Evolutionary conservation across 225 moss, liverwort and hornwort species (phyloP), one percentile per base, ranked within the genome.

Genomic region (Pleurozium schreberi): DNA sequence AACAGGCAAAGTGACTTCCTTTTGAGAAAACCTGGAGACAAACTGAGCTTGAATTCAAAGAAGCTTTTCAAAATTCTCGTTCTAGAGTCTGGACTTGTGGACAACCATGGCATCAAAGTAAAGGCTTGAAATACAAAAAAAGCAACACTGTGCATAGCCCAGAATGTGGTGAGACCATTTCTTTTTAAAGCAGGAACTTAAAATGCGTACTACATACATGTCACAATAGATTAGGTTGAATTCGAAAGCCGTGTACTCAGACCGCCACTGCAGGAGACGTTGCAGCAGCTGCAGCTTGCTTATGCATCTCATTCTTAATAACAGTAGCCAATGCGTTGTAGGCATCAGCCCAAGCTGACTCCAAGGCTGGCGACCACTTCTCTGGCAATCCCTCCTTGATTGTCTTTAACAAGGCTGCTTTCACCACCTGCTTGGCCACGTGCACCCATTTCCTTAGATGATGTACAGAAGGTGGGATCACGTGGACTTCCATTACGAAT

Each of bases 291-390:
- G 86, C 91, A 59, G 86, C 85, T 90, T 90, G 91, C 67, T 85
- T 87, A 18, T 90, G 91, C n/a, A 92, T 94, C 90, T 92, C 91
- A 66, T 91, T 87, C 85, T 94, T 92, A 3, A 94, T 63, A 82
- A 88, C 74, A 45, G 90, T 85, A 71, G 93, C 93, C 87, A 94
- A 34, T 6, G 90, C 83, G 38, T 92, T 87, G 75, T 91, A 94
- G 22, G 92, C 92, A 67, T 91, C 74, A 30, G 53, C 87, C 92
- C 93, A 92, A 31, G 92, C 93, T 25, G 69, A 63, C 66, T 88
- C 92, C 90, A 92, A 87, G 38, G 88, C 86, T 31, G 91, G 87
- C 40, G 91, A 93, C 93, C 92, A 92, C 58, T 88, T 90, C 34
- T 87, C 82, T 17, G 90, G 92, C 82, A 91, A 78, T 26, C 85